Conservation (phyloP, 768 basidiomycete genomes). For the Trametes gibbosa region DNA sequence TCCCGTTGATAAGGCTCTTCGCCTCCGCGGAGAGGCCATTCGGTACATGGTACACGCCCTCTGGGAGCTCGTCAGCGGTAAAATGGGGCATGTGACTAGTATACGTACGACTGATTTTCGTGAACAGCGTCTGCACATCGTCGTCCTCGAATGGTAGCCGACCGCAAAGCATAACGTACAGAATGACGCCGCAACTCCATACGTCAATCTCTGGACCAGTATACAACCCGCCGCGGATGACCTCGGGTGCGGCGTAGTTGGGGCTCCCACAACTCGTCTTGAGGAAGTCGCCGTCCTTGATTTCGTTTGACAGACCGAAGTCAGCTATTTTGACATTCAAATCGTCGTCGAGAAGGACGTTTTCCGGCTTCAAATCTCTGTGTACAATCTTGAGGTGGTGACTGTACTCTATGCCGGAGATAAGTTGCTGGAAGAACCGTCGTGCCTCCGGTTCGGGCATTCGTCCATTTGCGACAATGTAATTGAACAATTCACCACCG, state of each 20-base stretch:
- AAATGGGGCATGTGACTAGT: neutral
- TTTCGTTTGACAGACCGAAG: conserved; percentile 94
- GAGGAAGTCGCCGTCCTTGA: conserved; percentile 94
- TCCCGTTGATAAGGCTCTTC: conserved; percentile 72
- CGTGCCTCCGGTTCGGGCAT: conserved; percentile 88
- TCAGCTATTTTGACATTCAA: conserved; percentile 98
- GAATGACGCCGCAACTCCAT: conserved; percentile 98
- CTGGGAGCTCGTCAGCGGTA: conserved; percentile 37
- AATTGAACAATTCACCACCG: conserved; percentile 96
- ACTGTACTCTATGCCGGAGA: conserved; percentile 95
- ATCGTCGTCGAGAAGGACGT: conserved; percentile 81
- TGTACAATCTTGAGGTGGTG: conserved; percentile 97
- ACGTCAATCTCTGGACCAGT: conserved; percentile 98
- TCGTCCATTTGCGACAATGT: conserved; percentile 91
- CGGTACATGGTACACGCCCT: conserved; percentile 86
- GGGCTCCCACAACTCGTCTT: conserved; percentile 98
- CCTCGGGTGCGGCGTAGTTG: conserved; percentile 98
- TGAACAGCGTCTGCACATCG: conserved; percentile 88
- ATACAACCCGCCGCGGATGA: conserved; percentile 92
- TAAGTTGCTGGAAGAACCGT: conserved; percentile 97
- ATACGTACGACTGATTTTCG: conserved; percentile 84
- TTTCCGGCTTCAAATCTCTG: conserved; percentile 97
- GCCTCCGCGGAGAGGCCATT: conserved; percentile 78
- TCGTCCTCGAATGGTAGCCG: conserved; percentile 97
- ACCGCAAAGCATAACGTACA: conserved; percentile 97